Conservation (phyloP, 2,329 filamentous ascomycete species). For the Emergomyces pasteurianus region DNA sequence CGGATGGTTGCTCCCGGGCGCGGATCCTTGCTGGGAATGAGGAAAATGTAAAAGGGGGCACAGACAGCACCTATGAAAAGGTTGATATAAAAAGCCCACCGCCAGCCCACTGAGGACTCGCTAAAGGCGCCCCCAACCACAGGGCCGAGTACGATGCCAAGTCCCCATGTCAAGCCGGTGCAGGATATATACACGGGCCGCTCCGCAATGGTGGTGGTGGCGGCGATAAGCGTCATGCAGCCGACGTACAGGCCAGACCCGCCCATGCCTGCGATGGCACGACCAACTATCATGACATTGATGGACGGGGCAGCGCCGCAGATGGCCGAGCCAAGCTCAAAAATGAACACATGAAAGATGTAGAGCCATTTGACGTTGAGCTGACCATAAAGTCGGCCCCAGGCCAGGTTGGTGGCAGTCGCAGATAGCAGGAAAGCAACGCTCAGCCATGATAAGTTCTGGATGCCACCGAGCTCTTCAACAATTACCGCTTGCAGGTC, state of each 20-base stretch:
- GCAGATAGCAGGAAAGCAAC: background rate
- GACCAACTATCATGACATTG: background rate
- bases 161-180: constrained; percentile 26
- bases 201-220: background rate
- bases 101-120: constrained; percentile 19
- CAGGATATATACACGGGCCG: background rate
- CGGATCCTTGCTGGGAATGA: constrained; percentile 9
- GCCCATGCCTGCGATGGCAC: background rate
- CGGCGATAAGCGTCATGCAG: background rate
- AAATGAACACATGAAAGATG: background rate
- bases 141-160: constrained; percentile 27
- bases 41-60: constrained; percentile 30
- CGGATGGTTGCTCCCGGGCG: constrained; percentile 12
- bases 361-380: background rate
- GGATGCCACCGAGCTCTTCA: background rate
- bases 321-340: background rate
- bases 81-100: constrained; percentile 42
- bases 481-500: background rate
- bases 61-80: constrained; percentile 34
- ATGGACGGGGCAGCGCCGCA: background rate
- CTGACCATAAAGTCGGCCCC: background rate
- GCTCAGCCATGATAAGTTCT: background rate
- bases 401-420: background rate
- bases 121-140: constrained; percentile 28
- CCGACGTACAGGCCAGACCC: background rate